These are phyloP conservation scores for Plantago lanceolata DNA, from an alignment of 305 asterid genomes.

Conservation along the genomic window DNA sequence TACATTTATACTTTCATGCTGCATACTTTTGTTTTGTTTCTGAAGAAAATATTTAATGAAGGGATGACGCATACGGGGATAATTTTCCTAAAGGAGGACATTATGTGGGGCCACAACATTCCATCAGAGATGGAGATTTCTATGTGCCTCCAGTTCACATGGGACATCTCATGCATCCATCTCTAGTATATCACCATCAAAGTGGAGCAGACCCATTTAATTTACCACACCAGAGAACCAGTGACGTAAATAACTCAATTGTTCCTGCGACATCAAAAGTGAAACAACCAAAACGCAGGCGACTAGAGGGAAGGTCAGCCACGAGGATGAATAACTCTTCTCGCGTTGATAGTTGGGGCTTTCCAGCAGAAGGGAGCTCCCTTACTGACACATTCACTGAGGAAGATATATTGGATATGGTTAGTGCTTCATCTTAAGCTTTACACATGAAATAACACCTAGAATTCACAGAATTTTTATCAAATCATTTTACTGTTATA, in stretches of 20 bases:
- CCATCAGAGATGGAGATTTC: conserved; percentile 39
- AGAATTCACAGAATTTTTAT: neutral
- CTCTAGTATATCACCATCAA: conserved; percentile 55
- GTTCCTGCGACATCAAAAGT: conserved; percentile 32
- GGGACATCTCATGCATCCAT: conserved; percentile 51
- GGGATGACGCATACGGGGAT: conserved; percentile 44
- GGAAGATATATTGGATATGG: conserved; percentile 89
- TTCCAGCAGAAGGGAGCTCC: conserved; percentile 51
- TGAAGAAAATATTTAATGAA: conserved; percentile 37
- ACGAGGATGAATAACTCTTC: conserved; percentile 34
- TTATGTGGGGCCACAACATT: conserved; percentile 43
- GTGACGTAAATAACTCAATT: conserved; percentile 33
- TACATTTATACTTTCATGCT: conserved; percentile 6
- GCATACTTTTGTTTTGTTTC: conserved; percentile 11
- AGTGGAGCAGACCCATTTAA: conserved; percentile 59
- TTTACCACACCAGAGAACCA: conserved; percentile 41
- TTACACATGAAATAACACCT: conserved; percentile 18
- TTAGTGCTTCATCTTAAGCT: conserved; percentile 34
- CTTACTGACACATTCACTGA: conserved; percentile 60
- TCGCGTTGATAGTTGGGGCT: conserved; percentile 41
- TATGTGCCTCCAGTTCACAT: conserved; percentile 39
- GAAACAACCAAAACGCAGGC: conserved; percentile 37
- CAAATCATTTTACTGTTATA: neutral
- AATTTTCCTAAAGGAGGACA: conserved; percentile 41
- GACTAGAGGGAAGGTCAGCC: conserved; percentile 33